phyloP scores from a whole-genome alignment of 1,284 basidiomycete species.

The Naganishia cerealis region DNA sequence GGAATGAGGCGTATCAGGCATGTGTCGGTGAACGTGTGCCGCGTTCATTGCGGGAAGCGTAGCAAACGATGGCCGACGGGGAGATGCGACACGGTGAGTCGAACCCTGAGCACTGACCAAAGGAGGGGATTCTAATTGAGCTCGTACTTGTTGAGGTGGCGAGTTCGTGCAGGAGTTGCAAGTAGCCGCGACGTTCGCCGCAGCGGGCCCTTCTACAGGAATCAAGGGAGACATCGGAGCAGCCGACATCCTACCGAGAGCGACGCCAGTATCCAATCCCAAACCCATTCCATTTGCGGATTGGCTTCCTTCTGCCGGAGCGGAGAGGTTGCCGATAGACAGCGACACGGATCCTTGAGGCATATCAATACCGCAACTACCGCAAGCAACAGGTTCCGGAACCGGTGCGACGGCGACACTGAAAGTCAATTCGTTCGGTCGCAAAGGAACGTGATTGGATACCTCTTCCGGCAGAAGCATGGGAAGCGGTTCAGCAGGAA shows the following conservation, averaged over 20 bases:
- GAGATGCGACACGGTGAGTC: neutral
- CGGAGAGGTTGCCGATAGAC: neutral
- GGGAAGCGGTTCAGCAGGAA: slow-evolving; percentile 19
- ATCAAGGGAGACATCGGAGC: slow-evolving; percentile 3
- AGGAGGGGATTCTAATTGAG: slow-evolving; percentile 9
- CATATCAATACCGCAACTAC: slow-evolving; percentile 24
- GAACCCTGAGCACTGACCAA: neutral
- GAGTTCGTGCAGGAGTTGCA: slow-evolving; percentile 22
- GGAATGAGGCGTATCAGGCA: slow-evolving; percentile 21
- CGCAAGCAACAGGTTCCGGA: slow-evolving; percentile 21
- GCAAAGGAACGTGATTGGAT: slow-evolving; percentile 7
- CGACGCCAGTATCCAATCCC: neutral
- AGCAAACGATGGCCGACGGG: slow-evolving; percentile 16
- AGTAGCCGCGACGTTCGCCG: neutral
- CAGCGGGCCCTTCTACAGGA: neutral
- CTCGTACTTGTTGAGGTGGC: slow-evolving; percentile 8
- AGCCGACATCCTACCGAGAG: neutral
- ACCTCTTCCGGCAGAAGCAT: slow-evolving; percentile 23
- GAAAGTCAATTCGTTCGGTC: slow-evolving; percentile 31
- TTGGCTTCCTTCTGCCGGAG: slow-evolving; percentile 8
- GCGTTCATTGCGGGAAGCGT: neutral
- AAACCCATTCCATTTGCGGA: slow-evolving; percentile 2
- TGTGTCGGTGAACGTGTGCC: slow-evolving; percentile 8
- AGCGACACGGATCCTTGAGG: slow-evolving; percentile 2
- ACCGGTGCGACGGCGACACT: slow-evolving; percentile 22